These are phyloP conservation scores for Begonia fuchsioides DNA, from an alignment of 306 rosid species.

Conservation along the genomic window DNA sequence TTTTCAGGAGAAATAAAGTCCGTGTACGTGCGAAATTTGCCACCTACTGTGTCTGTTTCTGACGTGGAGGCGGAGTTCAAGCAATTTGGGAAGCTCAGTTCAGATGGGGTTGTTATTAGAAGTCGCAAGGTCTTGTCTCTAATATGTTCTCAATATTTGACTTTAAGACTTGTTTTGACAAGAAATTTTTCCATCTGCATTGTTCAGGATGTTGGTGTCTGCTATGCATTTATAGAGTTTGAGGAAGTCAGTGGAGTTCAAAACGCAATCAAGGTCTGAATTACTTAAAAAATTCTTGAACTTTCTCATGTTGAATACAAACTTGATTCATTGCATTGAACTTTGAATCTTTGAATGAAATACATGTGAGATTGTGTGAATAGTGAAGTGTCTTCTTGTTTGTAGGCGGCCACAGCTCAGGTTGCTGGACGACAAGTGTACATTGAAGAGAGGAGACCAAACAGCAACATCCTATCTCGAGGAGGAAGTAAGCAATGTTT, in stretches of 20 bases:
- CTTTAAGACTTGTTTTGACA: constrained; percentile 7
- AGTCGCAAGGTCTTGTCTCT: constrained; percentile 67
- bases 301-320: neutral
- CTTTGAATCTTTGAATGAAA: too few species aligned
- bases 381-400: too few species aligned
- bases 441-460: constrained; percentile 95
- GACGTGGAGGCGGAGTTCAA: constrained; percentile 79
- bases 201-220: constrained; percentile 83
- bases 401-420: constrained; percentile 58
- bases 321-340: constrained; percentile 1
- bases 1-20: constrained; percentile 67
- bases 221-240: constrained; percentile 95
- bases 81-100: constrained; percentile 67
- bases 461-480: constrained; percentile 66
- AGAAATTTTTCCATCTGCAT: constrained; percentile 9
- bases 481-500: constrained; percentile 49
- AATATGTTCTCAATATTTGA: constrained; percentile 1
- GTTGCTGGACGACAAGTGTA: constrained; percentile 74
- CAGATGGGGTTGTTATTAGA: constrained; percentile 79
- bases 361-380: too few species aligned
- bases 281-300: neutral
- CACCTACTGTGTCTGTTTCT: constrained; percentile 53
- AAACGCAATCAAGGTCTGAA: constrained; percentile 73
- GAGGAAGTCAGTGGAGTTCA: constrained; percentile 77
- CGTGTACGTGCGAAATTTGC: constrained; percentile 81